Base-by-base conservation (phyloP, 768 basidiomycete genomes). In the Termitomyces sp. region DNA sequence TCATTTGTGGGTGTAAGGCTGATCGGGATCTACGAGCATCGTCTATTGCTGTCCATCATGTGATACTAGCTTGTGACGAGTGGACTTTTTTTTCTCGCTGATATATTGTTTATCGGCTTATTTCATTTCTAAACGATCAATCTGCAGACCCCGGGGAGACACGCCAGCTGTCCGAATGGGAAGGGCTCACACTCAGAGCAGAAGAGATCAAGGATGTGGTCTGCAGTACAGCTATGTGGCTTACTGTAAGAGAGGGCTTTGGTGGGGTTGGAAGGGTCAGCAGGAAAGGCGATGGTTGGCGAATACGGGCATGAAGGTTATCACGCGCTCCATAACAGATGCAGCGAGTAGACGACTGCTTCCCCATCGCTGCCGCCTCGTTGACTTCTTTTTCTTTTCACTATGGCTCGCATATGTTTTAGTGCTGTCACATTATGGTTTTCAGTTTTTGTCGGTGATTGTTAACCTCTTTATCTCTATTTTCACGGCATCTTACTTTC, bases 131-230 rank as follows among this genome's bases (percentile, higher is more conserved):
- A 27, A 50, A 10, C 16, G 17, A 38, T n/a, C 11, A 29, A 38
- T 27, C 37, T n/a, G 17, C 37, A 51, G 50, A 51, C 7, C 37
- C 46, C n/a, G 46, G 50, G 25, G 50, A 51, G n/a, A 25, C 41
- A 50, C 41, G 19, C 11, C 42, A 25, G 12, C 54, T 29, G 16
- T 35, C 58, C n/a, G 66, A 70, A 25, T 66, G 56, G 56, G 54
- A 46, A 37, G 86, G 83, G 29, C 70, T 92, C 41, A 72, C 83
- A 32, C 71, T 98, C 50, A 90, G 85, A 1, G 92, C 92, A 45
- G 95, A 96, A 73, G 92, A 95, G 71, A 87, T 97, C 72, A 95
- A 97, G 73, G 95, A 98, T 73, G 79, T 92, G 17, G 85, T 96
- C 56, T 91, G 88, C 63, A 87, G 85, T 40, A 96, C 92, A 0